Evolutionary conservation across 306 rosid genomes (phyloP), one percentile per base, ranked within the genome.

Genomic region (Cicer judaicum): DNA sequence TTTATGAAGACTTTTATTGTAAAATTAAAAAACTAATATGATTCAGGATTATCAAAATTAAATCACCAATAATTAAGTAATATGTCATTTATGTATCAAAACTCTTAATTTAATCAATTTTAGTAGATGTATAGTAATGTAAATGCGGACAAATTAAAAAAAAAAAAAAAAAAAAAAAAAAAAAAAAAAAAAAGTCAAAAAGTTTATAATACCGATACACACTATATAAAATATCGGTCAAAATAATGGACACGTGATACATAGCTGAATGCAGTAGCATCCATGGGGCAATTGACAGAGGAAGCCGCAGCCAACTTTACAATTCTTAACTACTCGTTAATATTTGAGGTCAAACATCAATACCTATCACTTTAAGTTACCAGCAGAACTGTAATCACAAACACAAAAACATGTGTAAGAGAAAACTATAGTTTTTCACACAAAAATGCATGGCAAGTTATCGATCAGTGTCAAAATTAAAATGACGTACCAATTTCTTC

Each of bases 311-410:
- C 89, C 87, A 67, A 48, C 73, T 63, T 62, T 64, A 79, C 78
- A 61, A 47, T 62, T 53, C 44, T 46, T 41, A 13, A 24, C 66
- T 77, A 56, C 47, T 64, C 24, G 14, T 24, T 72, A 19, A 54
- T 60, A 71, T 63, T 16, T 59, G 70, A 39, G 63, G 64, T 68
- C 18, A 18, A 76, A 69, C 34, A 1, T 54, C 75, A 69, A 55
- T 34, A 10, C 69, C 72, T 53, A 40, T 55, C 77, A 36, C 72
- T 75, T 88, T 73, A 24, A 24, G 11, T 24, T 57, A 88, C 96
- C 96, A 84, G 55, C 57, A 70, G 80, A 88, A 89, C 98, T 88
- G 96, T 87, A 75, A 75, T 70, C 47, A 81, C 61, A 85, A 62
- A 73, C 66, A 72, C 70, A 83, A 74, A 81, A 67, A 61, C 64